Percentiles rank a stretch among this genome's conserved stretches.
phyloP scores from a whole-genome alignment of 2,329 filamentous ascomycete genomes.

The Microcera coccophila region DNA sequence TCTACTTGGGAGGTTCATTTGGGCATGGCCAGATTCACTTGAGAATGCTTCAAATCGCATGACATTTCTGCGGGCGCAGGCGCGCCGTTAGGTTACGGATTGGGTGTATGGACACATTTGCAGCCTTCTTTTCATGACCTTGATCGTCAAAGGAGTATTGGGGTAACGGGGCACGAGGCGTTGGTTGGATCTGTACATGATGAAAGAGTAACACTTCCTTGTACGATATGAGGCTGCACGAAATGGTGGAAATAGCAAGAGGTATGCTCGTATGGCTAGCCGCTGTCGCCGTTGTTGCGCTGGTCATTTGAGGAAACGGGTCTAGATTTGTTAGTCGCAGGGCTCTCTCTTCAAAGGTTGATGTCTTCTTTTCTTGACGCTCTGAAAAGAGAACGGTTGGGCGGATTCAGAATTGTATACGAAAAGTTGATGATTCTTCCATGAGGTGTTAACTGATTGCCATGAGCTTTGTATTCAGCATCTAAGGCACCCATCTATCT shows the following conservation, averaged over 20 bases:
- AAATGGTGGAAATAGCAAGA: constrained; percentile 13
- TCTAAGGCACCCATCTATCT: no score
- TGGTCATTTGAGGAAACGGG: constrained; percentile 6
- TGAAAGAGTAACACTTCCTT: constrained; percentile 24
- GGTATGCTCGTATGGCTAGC: constrained; percentile 1
- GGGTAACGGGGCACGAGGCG: constrained; percentile 25
- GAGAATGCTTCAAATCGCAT: constrained; percentile 20
- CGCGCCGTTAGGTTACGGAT: constrained; percentile 18
- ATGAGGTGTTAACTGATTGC: no score
- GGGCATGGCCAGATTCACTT: constrained; percentile 19
- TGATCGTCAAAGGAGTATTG: not conserved
- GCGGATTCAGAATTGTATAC: constrained; percentile 1
- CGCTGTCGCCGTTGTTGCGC: constrained; percentile 4
- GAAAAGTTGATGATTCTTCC: not conserved
- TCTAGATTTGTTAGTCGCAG: constrained; percentile 27
- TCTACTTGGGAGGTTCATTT: constrained; percentile 12
- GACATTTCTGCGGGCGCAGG: constrained; percentile 16
- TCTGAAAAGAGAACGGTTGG: constrained; percentile 11
- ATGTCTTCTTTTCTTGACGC: constrained; percentile 12
- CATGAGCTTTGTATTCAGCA: no score
- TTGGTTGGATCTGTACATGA: constrained; percentile 28
- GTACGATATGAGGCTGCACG: constrained; percentile 29
- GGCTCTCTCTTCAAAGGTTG: constrained; percentile 11
- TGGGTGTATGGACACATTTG: constrained; percentile 14
- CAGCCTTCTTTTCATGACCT: not conserved